phyloP scores from a whole-genome alignment of 2,329 filamentous ascomycete genomes.

The Pyrenochaeta sp. region DNA sequence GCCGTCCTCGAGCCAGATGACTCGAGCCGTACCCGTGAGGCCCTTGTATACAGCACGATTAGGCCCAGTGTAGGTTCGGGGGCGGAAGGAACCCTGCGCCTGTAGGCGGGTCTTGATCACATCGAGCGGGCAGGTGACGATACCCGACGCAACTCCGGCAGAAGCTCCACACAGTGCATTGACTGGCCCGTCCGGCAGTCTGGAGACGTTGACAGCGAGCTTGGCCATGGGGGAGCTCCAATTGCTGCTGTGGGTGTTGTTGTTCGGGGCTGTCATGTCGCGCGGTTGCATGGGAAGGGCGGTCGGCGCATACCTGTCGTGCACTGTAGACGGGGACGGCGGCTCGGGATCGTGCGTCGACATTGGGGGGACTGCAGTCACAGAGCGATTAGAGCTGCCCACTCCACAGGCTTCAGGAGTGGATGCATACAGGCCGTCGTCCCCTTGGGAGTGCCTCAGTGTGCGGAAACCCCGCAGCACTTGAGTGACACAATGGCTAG shows the following conservation, averaged over 20 bases:
- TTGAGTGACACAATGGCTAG: constrained; percentile 51
- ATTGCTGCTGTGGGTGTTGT: constrained; percentile 14
- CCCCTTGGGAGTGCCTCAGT: constrained; percentile 50
- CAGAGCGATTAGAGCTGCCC: constrained; percentile 28
- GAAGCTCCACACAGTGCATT: constrained; percentile 87
- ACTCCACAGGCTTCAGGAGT: not conserved
- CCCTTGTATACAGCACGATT: constrained; percentile 77
- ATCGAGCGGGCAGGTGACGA: constrained; percentile 96
- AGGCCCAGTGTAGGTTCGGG: constrained; percentile 59
- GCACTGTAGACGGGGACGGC: constrained; percentile 45
- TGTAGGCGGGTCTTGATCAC: constrained; percentile 99
- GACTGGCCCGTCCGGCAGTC: constrained; percentile 66
- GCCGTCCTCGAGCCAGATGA: constrained; percentile 90
- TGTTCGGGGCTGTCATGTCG: constrained; percentile 28
- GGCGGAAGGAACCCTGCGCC: constrained; percentile 84
- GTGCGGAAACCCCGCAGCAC: constrained; percentile 55
- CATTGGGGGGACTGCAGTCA: constrained; percentile 45
- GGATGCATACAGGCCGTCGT: constrained; percentile 49
- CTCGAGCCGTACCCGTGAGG: constrained; percentile 81
- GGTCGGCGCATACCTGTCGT: constrained; percentile 46
- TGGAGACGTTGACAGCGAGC: constrained; percentile 52
- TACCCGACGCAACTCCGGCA: constrained; percentile 89
- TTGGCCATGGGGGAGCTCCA: constrained; percentile 38
- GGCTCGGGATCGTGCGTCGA: constrained; percentile 45
- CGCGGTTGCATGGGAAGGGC: constrained; percentile 18